Evolutionary conservation across 495 filamentous ascomycete species (phyloP), one percentile per base, ranked within the genome.

Genomic region (Aspergillus cavernicola): DNA sequence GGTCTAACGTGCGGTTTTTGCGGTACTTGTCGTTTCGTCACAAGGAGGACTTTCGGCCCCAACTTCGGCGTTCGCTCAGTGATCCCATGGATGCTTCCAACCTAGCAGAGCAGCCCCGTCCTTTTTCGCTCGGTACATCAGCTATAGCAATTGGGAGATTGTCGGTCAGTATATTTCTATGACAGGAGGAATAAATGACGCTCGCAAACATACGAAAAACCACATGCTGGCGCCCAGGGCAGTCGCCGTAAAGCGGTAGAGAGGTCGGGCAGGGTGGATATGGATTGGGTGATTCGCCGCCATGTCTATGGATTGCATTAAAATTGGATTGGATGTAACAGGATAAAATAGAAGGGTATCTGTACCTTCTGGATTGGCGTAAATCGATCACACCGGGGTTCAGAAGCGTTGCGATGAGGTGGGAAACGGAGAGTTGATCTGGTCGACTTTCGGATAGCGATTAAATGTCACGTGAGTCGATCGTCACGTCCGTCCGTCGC

Each of bases 31-130:
- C 26, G 26, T 29, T 16, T 16, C 18, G 16, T 22, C 40, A 28
- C 15, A 23, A 40, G 39, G 39, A 3, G 13, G 35, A 37, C 35
- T 5, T 37, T 37, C 13, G 2, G n/a, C 11, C 11, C 12, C 31
- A 11, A 37, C 7, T 12, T 85, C 82, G 97, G 76, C 97, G 95
- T 60, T 99, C 93, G 93, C n/a, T 85, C 82, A 98, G 76, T 99
- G 95, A 60, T 99, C 93, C 95, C 95, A 99, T 46, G 93, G 95
- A 67, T 97, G 95, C 74, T 89, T 97, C 89, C 85, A 92, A 60
- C 93, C 93, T 53, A 99, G 61, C 48, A 99, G 74, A 28, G 83
- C 93, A 12, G 93, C 79, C 19, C 85, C 85, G 64, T 99, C 93
- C 73, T 97, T 88, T 81, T 90, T 95, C 58, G 92, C 90, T 36